Percentiles rank a stretch among this genome's conserved stretches.
Evolutionary conservation across 441 rosid species (phyloP).

Genomic region (Erodium trifolium): DNA sequence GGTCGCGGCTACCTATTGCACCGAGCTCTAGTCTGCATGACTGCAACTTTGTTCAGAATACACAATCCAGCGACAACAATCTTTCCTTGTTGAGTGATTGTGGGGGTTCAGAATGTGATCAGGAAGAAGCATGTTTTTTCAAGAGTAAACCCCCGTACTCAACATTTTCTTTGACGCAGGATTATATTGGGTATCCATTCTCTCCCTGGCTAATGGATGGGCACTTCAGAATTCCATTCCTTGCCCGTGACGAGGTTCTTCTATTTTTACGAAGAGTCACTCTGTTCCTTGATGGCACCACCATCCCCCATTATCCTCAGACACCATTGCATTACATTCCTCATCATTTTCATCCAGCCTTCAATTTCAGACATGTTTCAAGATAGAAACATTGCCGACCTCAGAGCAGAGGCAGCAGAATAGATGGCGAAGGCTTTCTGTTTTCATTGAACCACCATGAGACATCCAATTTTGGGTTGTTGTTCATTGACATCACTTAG

Average conservation of each 20-base stretch:
- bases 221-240: slow-evolving; percentile 50
- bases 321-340: slow-evolving; percentile 65
- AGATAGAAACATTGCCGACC: slow-evolving; percentile 34
- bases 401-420: no score
- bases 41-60: background rate
- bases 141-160: slow-evolving; percentile 64
- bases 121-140: slow-evolving; percentile 23
- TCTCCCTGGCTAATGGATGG: slow-evolving; percentile 51
- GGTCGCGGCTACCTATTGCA: slow-evolving; percentile 14
- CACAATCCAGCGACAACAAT: slow-evolving; percentile 16
- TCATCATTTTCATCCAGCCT: slow-evolving; percentile 58
- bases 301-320: slow-evolving; percentile 51
- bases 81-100: slow-evolving; percentile 41
- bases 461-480: no score
- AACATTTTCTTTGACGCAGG: slow-evolving; percentile 98
- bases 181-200: slow-evolving; percentile 30
- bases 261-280: slow-evolving; percentile 36
- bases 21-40: slow-evolving; percentile 8
- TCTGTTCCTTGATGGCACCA: slow-evolving; percentile 56
- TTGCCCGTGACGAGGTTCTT: slow-evolving; percentile 25
- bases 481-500: slow-evolving; percentile 52
- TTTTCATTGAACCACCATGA: no score
- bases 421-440: no score
- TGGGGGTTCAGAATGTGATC: slow-evolving; percentile 47
- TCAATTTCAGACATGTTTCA: slow-evolving; percentile 17